A percentile compares a stretch with the other conserved stretches of the same genome.
phyloP scores from a whole-genome alignment of 1,284 basidiomycete species.

The Sphaerobolus stellatus region DNA sequence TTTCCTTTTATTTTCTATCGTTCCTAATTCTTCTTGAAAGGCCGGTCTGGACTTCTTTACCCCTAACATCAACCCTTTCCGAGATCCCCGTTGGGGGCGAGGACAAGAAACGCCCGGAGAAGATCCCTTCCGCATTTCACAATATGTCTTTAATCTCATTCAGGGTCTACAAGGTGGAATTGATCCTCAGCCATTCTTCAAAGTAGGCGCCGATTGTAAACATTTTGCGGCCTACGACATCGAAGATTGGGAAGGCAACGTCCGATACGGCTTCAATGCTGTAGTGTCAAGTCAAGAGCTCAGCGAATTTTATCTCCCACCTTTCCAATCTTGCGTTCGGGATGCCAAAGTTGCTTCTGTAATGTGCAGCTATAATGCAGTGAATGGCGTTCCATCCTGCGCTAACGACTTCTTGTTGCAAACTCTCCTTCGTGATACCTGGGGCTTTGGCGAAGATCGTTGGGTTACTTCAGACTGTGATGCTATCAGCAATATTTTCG shows the following conservation, averaged over 20 bases:
- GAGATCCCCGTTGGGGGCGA: conserved; percentile 60
- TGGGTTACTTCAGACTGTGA: conserved; percentile 51
- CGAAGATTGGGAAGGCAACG: conserved; percentile 51
- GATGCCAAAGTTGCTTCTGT: conserved; percentile 56
- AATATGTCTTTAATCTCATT: conserved; percentile 54
- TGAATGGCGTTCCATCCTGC: conserved; percentile 57
- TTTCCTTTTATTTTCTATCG: neutral
- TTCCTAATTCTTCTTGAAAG: conserved; percentile 27
- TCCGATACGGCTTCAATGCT: conserved; percentile 50
- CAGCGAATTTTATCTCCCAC: conserved; percentile 52
- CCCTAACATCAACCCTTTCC: conserved; percentile 61
- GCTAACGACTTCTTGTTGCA: conserved; percentile 53
- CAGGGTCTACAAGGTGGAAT: conserved; percentile 56
- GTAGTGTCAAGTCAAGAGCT: conserved; percentile 54
- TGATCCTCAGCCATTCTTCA: conserved; percentile 49
- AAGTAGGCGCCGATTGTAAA: conserved; percentile 56
- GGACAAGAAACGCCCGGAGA: conserved; percentile 63
- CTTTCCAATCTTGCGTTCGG: conserved; percentile 56
- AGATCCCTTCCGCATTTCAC: conserved; percentile 51
- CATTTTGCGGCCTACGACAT: conserved; percentile 59
- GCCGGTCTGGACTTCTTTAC: conserved; percentile 57
- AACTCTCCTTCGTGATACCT: conserved; percentile 49
- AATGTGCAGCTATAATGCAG: conserved; percentile 63
- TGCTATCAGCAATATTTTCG: conserved; percentile 46
- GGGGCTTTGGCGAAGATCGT: conserved; percentile 48